These are phyloP conservation scores for Solanum pennellii DNA, from an alignment of 257 asterid genomes.

Conservation along the genomic window DNA sequence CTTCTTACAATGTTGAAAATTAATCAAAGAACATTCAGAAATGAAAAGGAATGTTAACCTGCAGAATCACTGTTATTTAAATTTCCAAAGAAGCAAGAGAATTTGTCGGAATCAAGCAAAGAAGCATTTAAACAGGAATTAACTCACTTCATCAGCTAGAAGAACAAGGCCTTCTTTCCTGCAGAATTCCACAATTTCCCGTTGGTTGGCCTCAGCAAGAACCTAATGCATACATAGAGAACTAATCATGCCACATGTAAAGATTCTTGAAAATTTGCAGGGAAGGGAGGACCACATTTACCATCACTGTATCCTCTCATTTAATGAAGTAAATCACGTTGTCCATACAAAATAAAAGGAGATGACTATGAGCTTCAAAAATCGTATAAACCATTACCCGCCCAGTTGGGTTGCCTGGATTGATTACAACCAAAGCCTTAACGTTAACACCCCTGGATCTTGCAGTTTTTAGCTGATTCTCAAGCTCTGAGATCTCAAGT, in stretches of 20 bases:
- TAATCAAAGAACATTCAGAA: not conserved
- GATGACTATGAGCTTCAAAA: not conserved
- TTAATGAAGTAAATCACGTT: not conserved
- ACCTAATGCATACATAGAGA: slow-evolving; percentile 15
- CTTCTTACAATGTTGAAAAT: not conserved
- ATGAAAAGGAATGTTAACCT: not conserved
- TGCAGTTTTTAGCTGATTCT: slow-evolving; percentile 71
- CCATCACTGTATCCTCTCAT: not conserved
- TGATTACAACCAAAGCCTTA: slow-evolving; percentile 87
- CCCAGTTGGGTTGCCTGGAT: slow-evolving; percentile 99
- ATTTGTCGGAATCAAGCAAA: not conserved
- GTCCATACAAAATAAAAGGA: not conserved
- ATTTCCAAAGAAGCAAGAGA: not conserved
- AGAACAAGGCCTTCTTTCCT: slow-evolving; percentile 92
- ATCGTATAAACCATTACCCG: slow-evolving; percentile 34
- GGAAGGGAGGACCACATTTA: not conserved
- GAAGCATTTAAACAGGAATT: not conserved
- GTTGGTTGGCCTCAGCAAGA: slow-evolving; percentile 55
- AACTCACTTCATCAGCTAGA: slow-evolving; percentile 88
- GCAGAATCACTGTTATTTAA: not conserved
- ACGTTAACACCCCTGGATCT: slow-evolving; percentile 61
- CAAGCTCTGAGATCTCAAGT: slow-evolving; percentile 67
- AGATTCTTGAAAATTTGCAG: not conserved
- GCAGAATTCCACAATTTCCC: slow-evolving; percentile 86
- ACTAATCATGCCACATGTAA: not conserved